A percentile compares a stretch with the other conserved stretches of the same genome.
Conservation (phyloP, 2,329 filamentous ascomycete species). For the Helminthosporium solani region DNA sequence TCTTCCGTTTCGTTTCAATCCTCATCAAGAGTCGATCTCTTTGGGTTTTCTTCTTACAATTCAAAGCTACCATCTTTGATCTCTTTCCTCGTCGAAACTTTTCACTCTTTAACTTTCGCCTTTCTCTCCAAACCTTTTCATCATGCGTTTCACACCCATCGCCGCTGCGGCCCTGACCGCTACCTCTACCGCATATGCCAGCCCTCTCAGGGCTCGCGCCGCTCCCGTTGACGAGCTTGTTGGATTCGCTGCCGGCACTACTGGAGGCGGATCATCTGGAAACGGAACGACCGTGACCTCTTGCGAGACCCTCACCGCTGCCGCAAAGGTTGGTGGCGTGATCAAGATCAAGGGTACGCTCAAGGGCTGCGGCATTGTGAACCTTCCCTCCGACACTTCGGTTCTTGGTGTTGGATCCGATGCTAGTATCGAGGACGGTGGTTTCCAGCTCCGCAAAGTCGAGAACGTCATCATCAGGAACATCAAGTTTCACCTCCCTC, state of each 20-base stretch:
- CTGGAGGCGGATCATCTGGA: constrained; percentile 57
- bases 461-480: constrained; percentile 65
- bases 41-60: constrained; percentile 12
- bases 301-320: constrained; percentile 52
- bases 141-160: constrained; percentile 31
- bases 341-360: constrained; percentile 37
- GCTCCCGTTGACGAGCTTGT: constrained; percentile 34
- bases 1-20: constrained; percentile 1
- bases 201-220: constrained; percentile 28
- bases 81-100: constrained; percentile 12
- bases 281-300: constrained; percentile 57
- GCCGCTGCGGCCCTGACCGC: constrained; percentile 27
- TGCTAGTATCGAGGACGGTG: constrained; percentile 47
- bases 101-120: constrained; percentile 11
- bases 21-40: constrained; percentile 21
- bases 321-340: constrained; percentile 44
- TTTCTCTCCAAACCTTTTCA: constrained; percentile 5
- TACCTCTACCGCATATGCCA: constrained; percentile 24
- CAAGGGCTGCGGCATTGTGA: constrained; percentile 34
- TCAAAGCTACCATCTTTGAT: constrained; percentile 7
- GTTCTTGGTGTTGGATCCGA: constrained; percentile 46
- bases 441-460: constrained; percentile 55
- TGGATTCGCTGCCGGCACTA: constrained; percentile 56
- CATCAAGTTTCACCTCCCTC: constrained; percentile 59
- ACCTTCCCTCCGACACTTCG: constrained; percentile 27